Conservation (phyloP, 345 rosid genomes). For the Lumnitzera racemosa region DNA sequence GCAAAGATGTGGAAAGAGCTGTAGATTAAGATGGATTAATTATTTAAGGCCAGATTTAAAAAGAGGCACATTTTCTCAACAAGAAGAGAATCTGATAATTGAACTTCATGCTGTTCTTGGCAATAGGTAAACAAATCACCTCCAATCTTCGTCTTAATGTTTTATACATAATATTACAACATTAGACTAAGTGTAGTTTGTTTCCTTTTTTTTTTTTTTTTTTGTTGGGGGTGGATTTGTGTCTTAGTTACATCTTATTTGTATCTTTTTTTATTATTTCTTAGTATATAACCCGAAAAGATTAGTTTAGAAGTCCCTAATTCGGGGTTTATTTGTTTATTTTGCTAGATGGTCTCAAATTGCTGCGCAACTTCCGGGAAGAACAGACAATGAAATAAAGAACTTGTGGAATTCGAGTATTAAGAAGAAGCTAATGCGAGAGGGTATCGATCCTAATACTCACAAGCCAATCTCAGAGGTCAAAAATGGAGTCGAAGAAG, state of each 20-base stretch:
- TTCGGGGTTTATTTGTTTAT: background rate
- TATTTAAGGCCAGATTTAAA: slow-evolving; percentile 21
- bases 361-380: slow-evolving; percentile 17
- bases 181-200: too few species aligned
- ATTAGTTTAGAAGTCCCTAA: background rate
- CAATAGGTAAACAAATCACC: slow-evolving; percentile 7
- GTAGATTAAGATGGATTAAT: slow-evolving; percentile 21
- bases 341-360: slow-evolving; percentile 18
- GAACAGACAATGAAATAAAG: slow-evolving; percentile 24
- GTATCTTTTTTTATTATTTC: background rate
- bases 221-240: background rate
- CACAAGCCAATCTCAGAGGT: slow-evolving; percentile 12
- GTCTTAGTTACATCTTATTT: background rate
- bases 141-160: background rate
- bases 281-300: background rate
- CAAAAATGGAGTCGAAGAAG: slow-evolving; percentile 3
- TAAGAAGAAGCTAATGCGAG: slow-evolving; percentile 19
- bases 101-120: slow-evolving; percentile 16
- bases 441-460: slow-evolving; percentile 19
- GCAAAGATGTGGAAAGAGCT: slow-evolving; percentile 24
- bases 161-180: background rate
- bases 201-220: background rate
- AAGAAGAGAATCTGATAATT: slow-evolving; percentile 13
- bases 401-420: slow-evolving; percentile 26
- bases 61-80: slow-evolving; percentile 19